These are phyloP conservation scores for Candida tunisiensis DNA, from an alignment of 1,139 yeast genomes.

Conservation along the genomic window DNA sequence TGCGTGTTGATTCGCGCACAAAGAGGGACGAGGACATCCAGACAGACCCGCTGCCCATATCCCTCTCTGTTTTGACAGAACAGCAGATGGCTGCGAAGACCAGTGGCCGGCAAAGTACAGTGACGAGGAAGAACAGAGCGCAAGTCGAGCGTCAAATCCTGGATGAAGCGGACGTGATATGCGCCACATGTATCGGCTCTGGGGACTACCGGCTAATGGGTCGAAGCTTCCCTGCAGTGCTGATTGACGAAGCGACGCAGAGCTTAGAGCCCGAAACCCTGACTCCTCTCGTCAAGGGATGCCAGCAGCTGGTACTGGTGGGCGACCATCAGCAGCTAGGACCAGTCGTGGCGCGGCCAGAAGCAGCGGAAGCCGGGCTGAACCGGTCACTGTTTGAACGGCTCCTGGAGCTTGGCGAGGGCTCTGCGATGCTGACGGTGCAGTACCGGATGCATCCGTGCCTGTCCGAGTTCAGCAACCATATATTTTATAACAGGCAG, in stretches of 20 bases:
- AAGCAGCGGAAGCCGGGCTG: conserved; percentile 76
- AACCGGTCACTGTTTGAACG: conserved; percentile 78
- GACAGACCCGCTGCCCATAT: conserved; percentile 10
- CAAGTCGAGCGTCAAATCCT: conserved; percentile 37
- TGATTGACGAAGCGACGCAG: conserved; percentile 88
- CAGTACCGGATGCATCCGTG: conserved; percentile 95
- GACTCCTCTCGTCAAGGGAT: conserved; percentile 79
- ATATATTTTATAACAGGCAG: conserved; percentile 86
- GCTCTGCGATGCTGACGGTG: conserved; percentile 74
- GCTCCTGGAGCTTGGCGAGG: conserved; percentile 66
- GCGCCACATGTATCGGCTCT: conserved; percentile 89
- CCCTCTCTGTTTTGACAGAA: conserved; percentile 10
- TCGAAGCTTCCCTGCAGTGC: conserved; percentile 51
- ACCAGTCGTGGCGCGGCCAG: conserved; percentile 67
- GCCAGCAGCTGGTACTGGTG: conserved; percentile 74
- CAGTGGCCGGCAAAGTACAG: conserved; percentile 40
- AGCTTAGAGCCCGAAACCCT: conserved; percentile 86
- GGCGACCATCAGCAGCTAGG: conserved; percentile 96
- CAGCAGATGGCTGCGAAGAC: conserved; percentile 29
- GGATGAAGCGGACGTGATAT: conserved; percentile 54
- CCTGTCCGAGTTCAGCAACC: conserved; percentile 74
- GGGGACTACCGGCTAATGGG: conserved; percentile 49
- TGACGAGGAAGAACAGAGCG: conserved; percentile 34
- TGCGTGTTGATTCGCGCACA: conserved; percentile 61
- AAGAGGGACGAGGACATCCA: conserved; percentile 65